These are phyloP conservation scores for Gastrolobium bilobum DNA, from an alignment of 306 rosid species.

Conservation along the genomic window DNA sequence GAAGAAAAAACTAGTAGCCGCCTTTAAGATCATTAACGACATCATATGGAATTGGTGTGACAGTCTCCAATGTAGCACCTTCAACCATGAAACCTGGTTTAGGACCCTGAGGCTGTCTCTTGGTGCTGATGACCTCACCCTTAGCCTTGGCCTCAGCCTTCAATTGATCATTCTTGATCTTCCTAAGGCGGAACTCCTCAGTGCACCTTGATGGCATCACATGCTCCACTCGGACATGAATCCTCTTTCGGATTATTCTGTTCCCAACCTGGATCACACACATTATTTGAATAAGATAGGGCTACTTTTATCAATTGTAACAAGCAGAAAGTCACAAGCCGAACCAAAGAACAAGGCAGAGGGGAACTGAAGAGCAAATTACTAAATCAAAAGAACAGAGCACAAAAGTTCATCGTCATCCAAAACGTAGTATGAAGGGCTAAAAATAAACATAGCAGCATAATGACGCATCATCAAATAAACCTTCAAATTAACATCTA, in stretches of 20 bases:
- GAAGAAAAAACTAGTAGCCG: slow-evolving; percentile 63
- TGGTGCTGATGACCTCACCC: slow-evolving; percentile 82
- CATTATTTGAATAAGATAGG: neutral
- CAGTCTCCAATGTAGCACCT: slow-evolving; percentile 88
- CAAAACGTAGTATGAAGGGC: neutral
- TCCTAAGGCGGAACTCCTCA: slow-evolving; percentile 79
- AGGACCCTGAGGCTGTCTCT: slow-evolving; percentile 92
- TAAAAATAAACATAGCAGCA: no score
- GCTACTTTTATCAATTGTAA: no score
- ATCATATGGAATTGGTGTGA: slow-evolving; percentile 95
- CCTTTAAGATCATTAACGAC: slow-evolving; percentile 98
- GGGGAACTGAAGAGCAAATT: no score
- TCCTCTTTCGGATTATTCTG: slow-evolving; percentile 80
- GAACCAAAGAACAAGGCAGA: neutral
- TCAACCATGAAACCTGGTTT: slow-evolving; percentile 97
- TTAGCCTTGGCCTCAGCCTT: slow-evolving; percentile 88
- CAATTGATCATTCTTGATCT: slow-evolving; percentile 72
- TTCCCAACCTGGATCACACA: slow-evolving; percentile 71
- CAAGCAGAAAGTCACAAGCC: neutral
- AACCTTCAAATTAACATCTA: no score
- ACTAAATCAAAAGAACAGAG: neutral
- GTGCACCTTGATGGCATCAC: slow-evolving; percentile 88
- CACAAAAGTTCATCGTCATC: neutral
- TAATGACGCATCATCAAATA: no score
- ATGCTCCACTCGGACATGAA: slow-evolving; percentile 95